Percentiles rank a stretch among this genome's conserved stretches.
These are phyloP conservation scores for Hamamelis virginiana DNA, from an alignment of 164 flowering plant genomes.

Conservation along the genomic window DNA sequence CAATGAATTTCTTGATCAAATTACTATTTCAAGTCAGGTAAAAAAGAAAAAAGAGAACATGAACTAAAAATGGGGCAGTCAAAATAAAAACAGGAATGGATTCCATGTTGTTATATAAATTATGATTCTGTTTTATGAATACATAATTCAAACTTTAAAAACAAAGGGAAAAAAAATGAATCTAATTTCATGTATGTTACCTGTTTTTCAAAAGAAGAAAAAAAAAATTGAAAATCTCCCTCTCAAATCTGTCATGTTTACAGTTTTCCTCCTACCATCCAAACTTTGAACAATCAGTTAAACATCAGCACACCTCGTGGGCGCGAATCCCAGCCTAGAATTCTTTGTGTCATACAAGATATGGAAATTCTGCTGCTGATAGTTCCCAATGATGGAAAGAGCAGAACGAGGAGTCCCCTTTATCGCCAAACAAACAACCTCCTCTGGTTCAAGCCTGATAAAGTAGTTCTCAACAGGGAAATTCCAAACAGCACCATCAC, in stretches of 20 bases:
- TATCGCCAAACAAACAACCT: slow-evolving; percentile 77
- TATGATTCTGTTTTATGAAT: not conserved
- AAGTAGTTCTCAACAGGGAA: slow-evolving; percentile 88
- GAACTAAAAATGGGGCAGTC: not conserved
- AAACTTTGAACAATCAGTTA: slow-evolving; percentile 14
- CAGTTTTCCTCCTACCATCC: slow-evolving; percentile 16
- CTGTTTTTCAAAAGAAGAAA: slow-evolving; percentile 15
- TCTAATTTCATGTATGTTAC: slow-evolving; percentile 21
- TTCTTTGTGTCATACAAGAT: slow-evolving; percentile 78
- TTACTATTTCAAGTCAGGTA: too few species aligned
- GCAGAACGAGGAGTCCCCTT: slow-evolving; percentile 64
- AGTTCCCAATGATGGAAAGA: slow-evolving; percentile 86
- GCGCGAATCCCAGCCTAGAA: slow-evolving; percentile 89
- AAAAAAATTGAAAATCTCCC: slow-evolving; percentile 15
- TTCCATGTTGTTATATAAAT: not conserved
- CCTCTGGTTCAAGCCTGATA: slow-evolving; percentile 62
- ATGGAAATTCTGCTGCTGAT: slow-evolving; percentile 97
- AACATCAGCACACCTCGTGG: slow-evolving; percentile 70
- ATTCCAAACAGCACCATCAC: slow-evolving; percentile 85
- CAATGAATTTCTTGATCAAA: too few species aligned
- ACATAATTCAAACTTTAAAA: not conserved
- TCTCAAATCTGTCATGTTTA: too few species aligned
- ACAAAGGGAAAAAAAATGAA: slow-evolving; percentile 18
- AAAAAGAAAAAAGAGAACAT: not conserved
- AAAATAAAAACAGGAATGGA: not conserved